phyloP scores from a whole-genome alignment of 23 red algal genomes.

The Gracilariopsis chorda region DNA sequence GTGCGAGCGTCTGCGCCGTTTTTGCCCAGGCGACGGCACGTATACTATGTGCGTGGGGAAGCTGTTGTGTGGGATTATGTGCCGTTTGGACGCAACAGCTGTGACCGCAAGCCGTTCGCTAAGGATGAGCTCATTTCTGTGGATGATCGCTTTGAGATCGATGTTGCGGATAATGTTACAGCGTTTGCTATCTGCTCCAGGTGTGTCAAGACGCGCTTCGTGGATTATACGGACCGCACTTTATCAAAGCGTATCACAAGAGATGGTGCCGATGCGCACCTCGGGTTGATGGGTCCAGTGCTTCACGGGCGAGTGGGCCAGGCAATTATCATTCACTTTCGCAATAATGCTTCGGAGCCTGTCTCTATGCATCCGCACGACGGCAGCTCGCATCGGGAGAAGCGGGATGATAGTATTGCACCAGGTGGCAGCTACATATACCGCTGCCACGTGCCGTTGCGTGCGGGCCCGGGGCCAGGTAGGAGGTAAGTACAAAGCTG shows the following conservation, averaged over 20 bases:
- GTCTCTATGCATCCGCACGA: constrained; percentile 42
- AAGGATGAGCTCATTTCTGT: constrained; percentile 32
- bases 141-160: background rate
- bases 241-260: constrained; percentile 5
- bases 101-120: background rate
- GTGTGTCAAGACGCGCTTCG: constrained; percentile 20
- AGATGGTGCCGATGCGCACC: background rate
- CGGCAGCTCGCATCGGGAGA: background rate
- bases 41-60: constrained; percentile 34
- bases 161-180: background rate
- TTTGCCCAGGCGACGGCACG: background rate
- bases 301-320: constrained; percentile 23
- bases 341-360: constrained; percentile 6
- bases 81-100: background rate
- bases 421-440: constrained; percentile 24
- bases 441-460: constrained; percentile 16
- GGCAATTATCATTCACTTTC: constrained; percentile 25
- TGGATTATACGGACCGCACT: constrained; percentile 28
- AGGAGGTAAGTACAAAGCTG: constrained; percentile 5
- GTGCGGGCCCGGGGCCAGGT: constrained; percentile 19
- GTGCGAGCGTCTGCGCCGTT: too few species aligned
- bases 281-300: constrained; percentile 39
- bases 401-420: background rate
- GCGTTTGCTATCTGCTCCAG: constrained; percentile 14
- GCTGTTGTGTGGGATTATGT: constrained; percentile 44